A percentile compares a stretch with the other conserved stretches of the same genome.
phyloP scores from a whole-genome alignment of 306 rosid genomes.

The Vigna trinervia region DNA sequence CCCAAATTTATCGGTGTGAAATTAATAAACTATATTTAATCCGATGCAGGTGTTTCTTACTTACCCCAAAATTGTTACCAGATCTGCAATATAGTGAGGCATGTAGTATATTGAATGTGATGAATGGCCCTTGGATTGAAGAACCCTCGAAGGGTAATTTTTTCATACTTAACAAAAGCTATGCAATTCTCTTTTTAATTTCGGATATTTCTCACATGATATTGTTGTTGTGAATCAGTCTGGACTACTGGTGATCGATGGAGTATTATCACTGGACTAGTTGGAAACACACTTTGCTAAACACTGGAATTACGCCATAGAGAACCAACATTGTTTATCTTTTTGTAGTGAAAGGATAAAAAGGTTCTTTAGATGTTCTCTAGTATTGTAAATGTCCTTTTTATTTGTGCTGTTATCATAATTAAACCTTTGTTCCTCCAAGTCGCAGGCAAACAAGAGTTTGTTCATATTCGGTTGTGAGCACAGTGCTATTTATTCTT shows the following conservation, averaged over 20 bases:
- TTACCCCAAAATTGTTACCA: conserved; percentile 91
- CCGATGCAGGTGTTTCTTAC: conserved; percentile 85
- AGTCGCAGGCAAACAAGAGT: too few relatives aligned
- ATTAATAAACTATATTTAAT: conserved; percentile 22
- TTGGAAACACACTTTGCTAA: conserved; percentile 55
- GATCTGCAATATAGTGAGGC: conserved; percentile 90
- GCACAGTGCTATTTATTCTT: too few relatives aligned
- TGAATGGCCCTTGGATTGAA: conserved; percentile 91
- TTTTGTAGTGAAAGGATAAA: conserved; percentile 9
- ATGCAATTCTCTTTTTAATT: conserved; percentile 7
- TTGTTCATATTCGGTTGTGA: too few relatives aligned
- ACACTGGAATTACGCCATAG: not conserved
- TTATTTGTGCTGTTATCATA: not conserved
- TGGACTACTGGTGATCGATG: conserved; percentile 89
- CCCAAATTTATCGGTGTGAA: conserved; percentile 3
- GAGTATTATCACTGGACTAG: conserved; percentile 60
- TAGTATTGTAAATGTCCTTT: conserved; percentile 22
- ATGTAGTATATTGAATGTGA: conserved; percentile 83
- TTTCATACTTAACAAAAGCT: conserved; percentile 12
- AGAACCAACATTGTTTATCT: not conserved
- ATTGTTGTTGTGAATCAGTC: conserved; percentile 52
- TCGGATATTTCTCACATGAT: conserved; percentile 27
- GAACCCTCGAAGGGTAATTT: conserved; percentile 70
- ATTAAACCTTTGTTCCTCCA: not conserved
- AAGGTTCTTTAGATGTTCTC: not conserved